Evolutionary conservation across 371 early-diverging fungal species (phyloP), one percentile per base, ranked within the genome.

Genomic region (Mucor irregularis): DNA sequence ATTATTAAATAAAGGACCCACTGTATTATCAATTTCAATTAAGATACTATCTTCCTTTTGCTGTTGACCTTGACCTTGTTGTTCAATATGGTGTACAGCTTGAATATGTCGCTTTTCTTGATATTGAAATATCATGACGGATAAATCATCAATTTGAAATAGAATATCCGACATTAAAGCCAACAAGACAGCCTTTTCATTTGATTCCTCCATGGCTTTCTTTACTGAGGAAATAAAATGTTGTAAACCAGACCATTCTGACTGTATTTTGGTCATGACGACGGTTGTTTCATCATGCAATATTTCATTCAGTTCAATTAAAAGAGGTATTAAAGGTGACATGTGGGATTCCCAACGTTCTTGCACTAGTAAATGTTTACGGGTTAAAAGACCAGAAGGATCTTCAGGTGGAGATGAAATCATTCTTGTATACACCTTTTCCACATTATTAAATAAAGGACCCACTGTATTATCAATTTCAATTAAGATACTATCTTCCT

Each of bases 401-500:
- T 71, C 76, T 49, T 52, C 64, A 9, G 63, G 75, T 24, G 63
- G 54, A 22, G 52, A 37, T 1, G 73, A 72, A 1, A 70, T 75
- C 61, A 82, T 73, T 10, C 77, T 71, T n/a, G 68, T 71, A 61
- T 73, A 80, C 17, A 85, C 69, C 51, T 71, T 67, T 49, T 81
- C 82, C n/a, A 85, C 74, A 14, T 76, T 53, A 19, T 69, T 58
- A 33, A 80, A 78, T 33, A 83, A 58, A 13, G 81, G 81, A 24
- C 77, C 82, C 17, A 83, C 78, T 35, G 68, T 55, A 17, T 76
- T 72, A 40, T 85, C 85, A 44, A 83, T 78, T 21, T 80, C 77
- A 14, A 74, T 61, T 10, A 85, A 37, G 2, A 76, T 71, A 29
- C 63, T 69, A 28, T 83, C 80, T 33, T 69, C 64, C 13, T 71